Base-by-base conservation (phyloP, 305 asterid genomes). In the Rubia tinctorum region DNA sequence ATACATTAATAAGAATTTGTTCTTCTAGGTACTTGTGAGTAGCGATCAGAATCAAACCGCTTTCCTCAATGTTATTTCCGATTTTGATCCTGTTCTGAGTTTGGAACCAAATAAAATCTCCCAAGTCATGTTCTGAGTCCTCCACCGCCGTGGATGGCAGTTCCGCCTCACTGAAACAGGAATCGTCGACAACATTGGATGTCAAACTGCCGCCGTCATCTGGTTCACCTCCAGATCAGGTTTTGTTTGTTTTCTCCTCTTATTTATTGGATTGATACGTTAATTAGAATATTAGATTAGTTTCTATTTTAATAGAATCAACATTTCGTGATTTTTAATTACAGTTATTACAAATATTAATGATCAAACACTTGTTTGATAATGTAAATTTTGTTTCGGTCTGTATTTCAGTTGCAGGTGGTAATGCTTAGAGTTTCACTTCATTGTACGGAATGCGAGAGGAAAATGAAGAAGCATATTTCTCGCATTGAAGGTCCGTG, bases 361-460 rank as follows among this genome's bases (percentile, higher is more conserved):
- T 34, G 39, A 34, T 4, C 39, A 34, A 34, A 34, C 39, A 34
- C 3, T 34, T 34, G 39, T 34, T 34, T 34, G 39, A 3, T 1
- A 2, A 34, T 34, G 39, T 34, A 34, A 34, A 0, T 34, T 34
- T 25, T 14, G 18, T 4, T 25, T 61, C 39, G 45, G 7, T 65
- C 73, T 30, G 83, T 83, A 47, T 39, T 2, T 79, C 9, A 64
- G 23, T 18, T 27, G 84, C 91, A 94, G 98, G 98, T 86, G 79
- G 96, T 94, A 42, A 98, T 92, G 39, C 82, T 94, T 7, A 85
- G 93, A 75, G 99, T 94, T 71, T 92, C 99, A 37, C 83, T 94
- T 68, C 99, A 94, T 71, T 94, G 99, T 87, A 87, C 84, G 85
- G 99, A 98, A 20, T 94, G 99, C 80, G 99, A 87, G 76, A 90